Conservation (phyloP, 495 filamentous ascomycete genomes). For the Terfezia boudieri region DNA sequence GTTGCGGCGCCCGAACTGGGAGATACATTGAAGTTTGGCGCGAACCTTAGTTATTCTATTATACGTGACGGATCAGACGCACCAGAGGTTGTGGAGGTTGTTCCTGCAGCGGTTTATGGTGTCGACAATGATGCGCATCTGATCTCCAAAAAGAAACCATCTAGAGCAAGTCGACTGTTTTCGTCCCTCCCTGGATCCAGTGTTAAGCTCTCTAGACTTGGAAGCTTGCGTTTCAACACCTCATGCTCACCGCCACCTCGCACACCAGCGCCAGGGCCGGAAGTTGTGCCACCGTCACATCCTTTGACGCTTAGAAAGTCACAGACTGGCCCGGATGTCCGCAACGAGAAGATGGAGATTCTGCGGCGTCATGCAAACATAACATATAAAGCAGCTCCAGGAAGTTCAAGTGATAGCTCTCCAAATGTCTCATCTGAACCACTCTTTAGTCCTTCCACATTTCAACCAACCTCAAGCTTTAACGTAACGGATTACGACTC, state of each 20-base stretch:
- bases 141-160: neutral
- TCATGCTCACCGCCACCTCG: neutral
- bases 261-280: neutral
- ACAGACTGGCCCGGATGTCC: conserved; percentile 13
- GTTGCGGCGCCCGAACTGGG: too few species aligned
- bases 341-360: conserved; percentile 5
- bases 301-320: conserved; percentile 10
- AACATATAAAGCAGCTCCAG: conserved; percentile 1
- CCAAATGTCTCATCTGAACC: conserved; percentile 3
- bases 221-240: neutral
- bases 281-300: neutral
- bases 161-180: neutral
- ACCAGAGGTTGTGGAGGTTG: neutral
- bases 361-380: conserved; percentile 7
- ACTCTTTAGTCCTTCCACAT: neutral
- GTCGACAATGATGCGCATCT: too few species aligned
- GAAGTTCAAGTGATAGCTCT: neutral
- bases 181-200: neutral
- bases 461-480: neutral
- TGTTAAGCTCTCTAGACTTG: neutral
- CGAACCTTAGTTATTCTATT: too few species aligned
- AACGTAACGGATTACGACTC: neutral
- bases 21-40: too few species aligned
- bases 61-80: neutral
- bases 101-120: neutral